Evolutionary conservation across 2,329 filamentous ascomycete species (phyloP).

Genomic region (Gnomoniopsis sp.): DNA sequence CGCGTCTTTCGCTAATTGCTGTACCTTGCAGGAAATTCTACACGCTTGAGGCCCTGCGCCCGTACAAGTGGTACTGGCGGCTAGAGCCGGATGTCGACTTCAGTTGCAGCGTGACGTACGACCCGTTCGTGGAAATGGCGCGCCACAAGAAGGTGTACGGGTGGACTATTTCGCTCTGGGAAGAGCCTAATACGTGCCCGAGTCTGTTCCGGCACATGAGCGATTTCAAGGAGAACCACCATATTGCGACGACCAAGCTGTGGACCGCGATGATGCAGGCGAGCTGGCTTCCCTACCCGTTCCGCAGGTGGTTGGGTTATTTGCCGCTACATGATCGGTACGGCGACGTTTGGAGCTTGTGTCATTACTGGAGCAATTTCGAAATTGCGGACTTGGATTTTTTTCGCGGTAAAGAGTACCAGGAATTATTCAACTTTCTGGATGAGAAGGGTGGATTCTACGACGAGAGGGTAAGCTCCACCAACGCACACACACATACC

Average conservation of each 20-base stretch:
- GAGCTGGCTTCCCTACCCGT: slow-evolving; percentile 39
- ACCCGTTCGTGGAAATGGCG: slow-evolving; percentile 44
- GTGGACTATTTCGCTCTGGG: slow-evolving; percentile 41
- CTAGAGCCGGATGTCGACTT: slow-evolving; percentile 43
- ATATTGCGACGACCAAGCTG: slow-evolving; percentile 31
- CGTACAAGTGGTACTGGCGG: slow-evolving; percentile 46
- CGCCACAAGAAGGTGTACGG: slow-evolving; percentile 41
- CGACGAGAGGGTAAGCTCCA: slow-evolving; percentile 34
- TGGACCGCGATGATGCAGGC: slow-evolving; percentile 39
- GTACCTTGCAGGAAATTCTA: slow-evolving; percentile 36
- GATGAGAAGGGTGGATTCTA: slow-evolving; percentile 42
- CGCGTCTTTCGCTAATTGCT: background rate
- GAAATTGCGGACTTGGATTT: slow-evolving; percentile 45
- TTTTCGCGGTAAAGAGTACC: slow-evolving; percentile 37
- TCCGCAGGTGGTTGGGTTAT: slow-evolving; percentile 34
- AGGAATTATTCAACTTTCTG: slow-evolving; percentile 37
- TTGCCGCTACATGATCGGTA: slow-evolving; percentile 34
- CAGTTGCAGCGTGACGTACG: slow-evolving; percentile 44
- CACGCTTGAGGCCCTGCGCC: slow-evolving; percentile 35
- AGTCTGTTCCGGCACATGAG: slow-evolving; percentile 37
- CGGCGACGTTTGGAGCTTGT: slow-evolving; percentile 41
- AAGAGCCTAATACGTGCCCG: slow-evolving; percentile 39
- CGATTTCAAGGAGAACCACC: slow-evolving; percentile 37
- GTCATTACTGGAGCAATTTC: slow-evolving; percentile 47
- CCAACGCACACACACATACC: too few species aligned